Conservation (phyloP, 805 yeast genomes). For the Cyberlindnera subsufficiens region DNA sequence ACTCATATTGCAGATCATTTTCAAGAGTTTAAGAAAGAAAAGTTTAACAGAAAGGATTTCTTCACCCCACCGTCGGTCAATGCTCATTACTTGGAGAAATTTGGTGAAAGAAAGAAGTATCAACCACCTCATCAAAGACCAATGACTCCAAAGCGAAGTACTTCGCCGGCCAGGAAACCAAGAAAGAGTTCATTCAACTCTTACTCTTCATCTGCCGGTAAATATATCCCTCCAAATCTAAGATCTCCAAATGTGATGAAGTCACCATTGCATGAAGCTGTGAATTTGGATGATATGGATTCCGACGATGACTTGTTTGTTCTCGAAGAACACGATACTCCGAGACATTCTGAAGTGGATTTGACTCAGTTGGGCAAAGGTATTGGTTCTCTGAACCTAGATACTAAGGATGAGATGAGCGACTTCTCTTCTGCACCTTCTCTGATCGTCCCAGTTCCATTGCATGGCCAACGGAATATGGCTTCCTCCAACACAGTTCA, state of each 20-base stretch:
- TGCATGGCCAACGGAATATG: slow-evolving; percentile 1
- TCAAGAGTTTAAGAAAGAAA: slow-evolving; percentile 28
- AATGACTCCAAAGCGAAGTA: slow-evolving; percentile 14
- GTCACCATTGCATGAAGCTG: slow-evolving; percentile 19
- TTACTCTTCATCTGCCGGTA: slow-evolving; percentile 38
- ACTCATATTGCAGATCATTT: slow-evolving; percentile 35
- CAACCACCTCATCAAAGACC: slow-evolving; percentile 24
- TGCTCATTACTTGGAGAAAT: slow-evolving; percentile 66
- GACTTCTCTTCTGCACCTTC: slow-evolving; percentile 24
- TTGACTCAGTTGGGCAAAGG: slow-evolving; percentile 8
- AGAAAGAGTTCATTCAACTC: slow-evolving; percentile 22
- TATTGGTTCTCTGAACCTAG: slow-evolving; percentile 9
- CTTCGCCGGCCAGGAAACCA: slow-evolving; percentile 6
- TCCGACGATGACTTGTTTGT: slow-evolving; percentile 31
- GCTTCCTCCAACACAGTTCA: slow-evolving; percentile 10
- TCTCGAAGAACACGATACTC: slow-evolving; percentile 29
- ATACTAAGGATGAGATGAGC: slow-evolving; percentile 16
- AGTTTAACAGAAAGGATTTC: slow-evolving; percentile 61
- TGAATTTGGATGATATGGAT: slow-evolving; percentile 18
- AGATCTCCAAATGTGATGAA: slow-evolving; percentile 38
- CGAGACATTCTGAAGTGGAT: slow-evolving; percentile 8
- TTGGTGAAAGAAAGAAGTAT: slow-evolving; percentile 28
- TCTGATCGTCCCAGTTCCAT: slow-evolving; percentile 11
- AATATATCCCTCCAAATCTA: slow-evolving; percentile 69
- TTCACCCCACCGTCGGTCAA: slow-evolving; percentile 76